Base-by-base conservation (phyloP, 352 stramenopile species). In the Globisporangium parvum region DNA sequence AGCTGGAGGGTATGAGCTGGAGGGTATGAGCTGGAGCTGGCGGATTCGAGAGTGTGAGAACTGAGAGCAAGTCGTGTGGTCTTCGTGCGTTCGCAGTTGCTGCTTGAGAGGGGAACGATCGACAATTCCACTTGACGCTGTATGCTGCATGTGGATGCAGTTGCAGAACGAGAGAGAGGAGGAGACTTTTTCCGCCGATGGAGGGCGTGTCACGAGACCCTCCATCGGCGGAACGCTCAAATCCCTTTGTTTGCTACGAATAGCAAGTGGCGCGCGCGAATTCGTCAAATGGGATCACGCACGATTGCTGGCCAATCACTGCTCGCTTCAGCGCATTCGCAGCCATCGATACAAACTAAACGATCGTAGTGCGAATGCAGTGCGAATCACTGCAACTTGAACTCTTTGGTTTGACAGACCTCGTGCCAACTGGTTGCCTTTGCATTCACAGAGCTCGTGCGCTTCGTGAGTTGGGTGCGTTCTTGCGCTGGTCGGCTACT, bases 111-210 rank as follows among this genome's bases (percentile, higher is more conserved):
- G 23, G 12, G 8, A 55, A 47, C 49, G 44, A 17, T 40, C 15
- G 51, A 59, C 23, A 14, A 2, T 37, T 37, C 0, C 1, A 37
- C 31, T 14, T 37, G 31, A 12, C 10, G 12, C 12, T 14, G 31
- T 14, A 10, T 37, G 12, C 31, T 14, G 10, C 8, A 37, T 12
- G 31, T 37, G 12, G 60, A 57, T 21, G 52, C 9, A 20, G 23
- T 24, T 53, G 46, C 21, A 20, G 28, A 37, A 54, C 48, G 55
- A 28, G 37, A 54, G 47, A 31, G 26, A 31, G 26, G 26, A 31
- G 26, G 12, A 49, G 46, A 69, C 57, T 31, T 68, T 65, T 74
- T 74, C 67, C 67, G 67, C 57, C 63, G 67, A 47, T 74, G 67
- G 56, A 71, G 63, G 42, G 21, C 31, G 31, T 37, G 31, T 37